Evolutionary conservation across 495 filamentous ascomycete species (phyloP).

Genomic region (Xylaria flabelliformis): DNA sequence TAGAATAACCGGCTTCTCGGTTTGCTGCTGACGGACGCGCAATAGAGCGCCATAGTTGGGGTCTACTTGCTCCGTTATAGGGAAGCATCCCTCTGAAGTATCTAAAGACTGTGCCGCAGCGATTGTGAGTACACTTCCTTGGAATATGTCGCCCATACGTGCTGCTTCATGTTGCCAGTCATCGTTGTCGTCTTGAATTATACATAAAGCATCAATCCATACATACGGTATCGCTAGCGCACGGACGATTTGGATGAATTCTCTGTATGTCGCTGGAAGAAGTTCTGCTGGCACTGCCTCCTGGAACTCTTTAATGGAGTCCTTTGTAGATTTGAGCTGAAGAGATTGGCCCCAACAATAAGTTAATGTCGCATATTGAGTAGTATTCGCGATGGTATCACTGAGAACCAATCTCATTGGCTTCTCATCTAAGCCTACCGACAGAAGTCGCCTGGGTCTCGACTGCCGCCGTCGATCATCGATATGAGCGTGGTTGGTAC

Average conservation of each 20-base stretch:
- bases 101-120: background rate
- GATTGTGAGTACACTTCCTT: background rate
- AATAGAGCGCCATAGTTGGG: background rate
- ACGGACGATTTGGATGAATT: background rate
- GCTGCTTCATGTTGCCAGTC: background rate
- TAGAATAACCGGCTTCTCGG: background rate
- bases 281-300: background rate
- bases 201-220: background rate
- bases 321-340: background rate
- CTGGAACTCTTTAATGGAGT: background rate
- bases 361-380: background rate
- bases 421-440: background rate
- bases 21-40: background rate
- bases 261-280: background rate
- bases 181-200: background rate
- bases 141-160: background rate
- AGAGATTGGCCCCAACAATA: background rate
- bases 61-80: background rate
- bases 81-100: background rate
- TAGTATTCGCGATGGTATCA: background rate
- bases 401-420: background rate
- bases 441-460: background rate
- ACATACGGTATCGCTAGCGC: background rate
- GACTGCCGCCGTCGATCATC: slow-evolving; percentile 32
- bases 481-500: background rate